Base-by-base conservation (phyloP, 208 protist genomes). In the Leishmania tarentolae region DNA sequence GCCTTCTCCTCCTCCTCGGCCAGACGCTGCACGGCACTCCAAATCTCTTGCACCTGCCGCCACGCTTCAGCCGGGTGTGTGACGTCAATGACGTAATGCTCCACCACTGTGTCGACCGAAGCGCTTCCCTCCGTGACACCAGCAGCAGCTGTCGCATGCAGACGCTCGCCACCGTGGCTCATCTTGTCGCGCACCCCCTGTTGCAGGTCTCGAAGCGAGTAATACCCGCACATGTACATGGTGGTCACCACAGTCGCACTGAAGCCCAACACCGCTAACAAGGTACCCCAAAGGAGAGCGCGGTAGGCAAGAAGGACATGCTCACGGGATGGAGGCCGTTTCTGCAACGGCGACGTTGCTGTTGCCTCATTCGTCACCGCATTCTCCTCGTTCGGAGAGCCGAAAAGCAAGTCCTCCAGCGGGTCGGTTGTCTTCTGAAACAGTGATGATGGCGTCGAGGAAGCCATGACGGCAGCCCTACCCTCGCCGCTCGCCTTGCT, bases 271-370 rank as follows among this genome's bases (percentile, higher is more conserved):
- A 95, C 13, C 3, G 94, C 92, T 65, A 92, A 96, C 46, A 89
- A 15, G 19, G 94, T 92, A 7, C 94, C 94, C 88, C 87, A 95
- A 37, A 91, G 46, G 44, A 97, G 86, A 4, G 94, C 92, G 3
- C 79, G 82, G 79, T 93, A 97, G 7, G 94, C 94, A 1, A 97
- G 81, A 44, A 92, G 77, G 15, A 96, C 68, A 81, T 95, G 91
- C 40, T 92, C 79, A 7, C 83, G 80, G n/a, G 71, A 42, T 37
- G 59, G 47, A 0, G 31, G 46, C 13, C 37, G n/a, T 28, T 28
- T 31, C 59, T 65, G 44, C 40, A 47, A 53, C 28, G 75, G 28
- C 8, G 75, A 1, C 31, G 75, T 57, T 2, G 53, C n/a, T 28
- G 40, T 69, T 11, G 24, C 79, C 2, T 65, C 57, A 21, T 15